Base-by-base conservation (phyloP, 2,329 filamentous ascomycete genomes). In the Intubia oerlemansii region DNA sequence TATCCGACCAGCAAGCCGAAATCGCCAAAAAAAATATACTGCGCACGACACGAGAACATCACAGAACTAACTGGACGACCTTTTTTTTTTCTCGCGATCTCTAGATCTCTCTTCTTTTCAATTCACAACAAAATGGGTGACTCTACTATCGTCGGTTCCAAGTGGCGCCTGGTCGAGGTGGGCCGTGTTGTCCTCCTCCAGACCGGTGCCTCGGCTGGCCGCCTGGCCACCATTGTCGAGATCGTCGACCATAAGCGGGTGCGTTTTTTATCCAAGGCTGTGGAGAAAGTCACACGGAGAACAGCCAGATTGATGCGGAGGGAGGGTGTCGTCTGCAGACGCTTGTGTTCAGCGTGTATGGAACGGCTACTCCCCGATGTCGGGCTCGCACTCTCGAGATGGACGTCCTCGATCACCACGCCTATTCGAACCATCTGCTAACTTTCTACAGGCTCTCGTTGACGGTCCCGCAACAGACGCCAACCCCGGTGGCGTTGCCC, bases 181-280 rank as follows among this genome's bases (percentile, higher is more conserved):
- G 88, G 88, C 73, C 82, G 88, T 56, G 73, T 98, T 52, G 76
- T 92, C 56, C 72, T 91, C 57, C 74, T 95, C 64, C 76, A 80
- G 58, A 58, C 57, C 53, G 77, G 82, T 52, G 72, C 74, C 47
- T 78, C 62, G 64, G 62, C 65, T 45, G 84, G 84, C 63, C 79
- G 79, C 56, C 71, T 95, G 48, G 90, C 84, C 50, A 65, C 74
- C 49, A 85, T 98, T 52, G 82, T 92, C 60, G 85, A 98, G 74
- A 95, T 98, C 60, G 88, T 98, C 64, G 88, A 98, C 65, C 85
- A 98, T 77, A 93, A 92, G 73, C 82, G 88, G 63, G 88, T 98
- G 91, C 55, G 88, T 81, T 34, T 24, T 32, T 12, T n/a, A 8
- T 13, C 22, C 12, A n/a, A 28, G 10, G 18, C 18, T 7, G 7